These are phyloP conservation scores for Beauveria caledonica DNA, from an alignment of 2,329 filamentous ascomycete genomes.

Conservation along the genomic window DNA sequence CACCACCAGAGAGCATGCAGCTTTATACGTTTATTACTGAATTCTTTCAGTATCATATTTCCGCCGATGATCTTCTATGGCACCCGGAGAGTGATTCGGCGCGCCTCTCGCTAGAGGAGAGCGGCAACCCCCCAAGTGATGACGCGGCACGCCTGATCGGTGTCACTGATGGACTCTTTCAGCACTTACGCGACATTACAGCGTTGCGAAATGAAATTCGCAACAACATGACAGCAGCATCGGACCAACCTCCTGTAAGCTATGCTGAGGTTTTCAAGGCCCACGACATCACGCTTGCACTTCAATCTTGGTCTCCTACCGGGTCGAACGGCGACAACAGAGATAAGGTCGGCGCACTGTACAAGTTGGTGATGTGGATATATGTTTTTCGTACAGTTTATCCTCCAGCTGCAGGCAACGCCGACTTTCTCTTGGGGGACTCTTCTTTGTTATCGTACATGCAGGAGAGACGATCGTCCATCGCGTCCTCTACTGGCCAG, in stretches of 20 bases:
- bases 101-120: conserved; percentile 33
- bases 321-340: conserved; percentile 52
- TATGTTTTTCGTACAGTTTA: conserved; percentile 56
- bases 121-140: conserved; percentile 25
- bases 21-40: conserved; percentile 60
- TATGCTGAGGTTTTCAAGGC: conserved; percentile 66
- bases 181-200: conserved; percentile 70
- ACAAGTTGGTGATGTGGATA: conserved; percentile 59
- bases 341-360: conserved; percentile 47
- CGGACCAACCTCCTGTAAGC: conserved; percentile 57
- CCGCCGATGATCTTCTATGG: conserved; percentile 53
- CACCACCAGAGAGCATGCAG: conserved; percentile 53
- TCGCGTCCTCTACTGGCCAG: conserved; percentile 13
- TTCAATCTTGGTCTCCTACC: conserved; percentile 64
- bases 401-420: conserved; percentile 23
- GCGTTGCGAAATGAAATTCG: conserved; percentile 68
- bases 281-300: conserved; percentile 64
- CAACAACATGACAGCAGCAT: conserved; percentile 49
- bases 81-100: conserved; percentile 31
- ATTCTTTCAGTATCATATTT: conserved; percentile 80
- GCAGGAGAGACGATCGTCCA: conserved; percentile 13
- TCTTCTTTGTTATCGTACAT: conserved; percentile 15
- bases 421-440: conserved; percentile 13
- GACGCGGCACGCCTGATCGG: conserved; percentile 58
- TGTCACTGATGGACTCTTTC: conserved; percentile 74